Conservation (phyloP, 2,329 filamentous ascomycete genomes). For the Penicillium sp. region DNA sequence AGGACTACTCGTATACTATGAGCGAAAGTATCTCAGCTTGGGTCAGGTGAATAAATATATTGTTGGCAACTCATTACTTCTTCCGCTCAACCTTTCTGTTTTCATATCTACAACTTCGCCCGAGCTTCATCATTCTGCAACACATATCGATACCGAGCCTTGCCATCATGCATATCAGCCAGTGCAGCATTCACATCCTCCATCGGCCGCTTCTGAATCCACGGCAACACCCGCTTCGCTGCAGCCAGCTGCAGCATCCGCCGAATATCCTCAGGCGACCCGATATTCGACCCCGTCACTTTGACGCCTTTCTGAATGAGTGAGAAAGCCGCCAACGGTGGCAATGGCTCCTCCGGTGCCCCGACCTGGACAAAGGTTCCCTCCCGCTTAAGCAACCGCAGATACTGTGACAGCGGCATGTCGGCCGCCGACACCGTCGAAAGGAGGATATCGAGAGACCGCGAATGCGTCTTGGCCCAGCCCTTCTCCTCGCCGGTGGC, state of each 20-base stretch:
- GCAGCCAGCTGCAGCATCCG: constrained; percentile 46
- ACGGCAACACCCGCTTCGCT: constrained; percentile 43
- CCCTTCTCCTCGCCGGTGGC: constrained; percentile 56
- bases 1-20: too few relatives aligned
- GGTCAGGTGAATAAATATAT: too few relatives aligned
- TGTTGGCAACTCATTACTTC: too few relatives aligned
- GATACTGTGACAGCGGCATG: constrained; percentile 63
- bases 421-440: constrained; percentile 57
- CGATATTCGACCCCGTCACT: constrained; percentile 51
- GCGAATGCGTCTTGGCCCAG: constrained; percentile 51
- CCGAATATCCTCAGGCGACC: constrained; percentile 43
- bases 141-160: constrained; percentile 49
- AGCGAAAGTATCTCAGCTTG: too few relatives aligned
- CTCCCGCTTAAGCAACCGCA: constrained; percentile 57
- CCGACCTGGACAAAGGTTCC: constrained; percentile 66
- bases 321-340: constrained; percentile 55
- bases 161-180: constrained; percentile 46
- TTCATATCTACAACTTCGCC: constrained; percentile 29
- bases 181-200: constrained; percentile 44
- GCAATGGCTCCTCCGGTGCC: constrained; percentile 58
- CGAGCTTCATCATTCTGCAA: constrained; percentile 39
- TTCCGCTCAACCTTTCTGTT: too few relatives aligned
- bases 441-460: constrained; percentile 55
- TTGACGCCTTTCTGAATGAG: constrained; percentile 58
- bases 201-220: constrained; percentile 45